phyloP scores from a whole-genome alignment of 2,329 filamentous ascomycete genomes.

The Colletotrichum graminicola region DNA sequence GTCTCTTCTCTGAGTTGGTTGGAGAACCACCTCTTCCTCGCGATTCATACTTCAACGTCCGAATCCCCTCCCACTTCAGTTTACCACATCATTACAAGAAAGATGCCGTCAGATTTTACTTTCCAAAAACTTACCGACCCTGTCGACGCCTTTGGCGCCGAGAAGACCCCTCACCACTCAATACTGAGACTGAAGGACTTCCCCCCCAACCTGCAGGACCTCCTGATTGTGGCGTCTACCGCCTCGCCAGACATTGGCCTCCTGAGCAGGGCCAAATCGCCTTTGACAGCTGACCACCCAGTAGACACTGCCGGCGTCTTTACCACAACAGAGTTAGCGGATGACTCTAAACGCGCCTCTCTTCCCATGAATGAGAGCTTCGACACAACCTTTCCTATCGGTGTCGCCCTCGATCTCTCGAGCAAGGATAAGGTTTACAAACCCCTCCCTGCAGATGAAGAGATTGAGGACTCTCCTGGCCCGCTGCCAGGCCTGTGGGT shows the following conservation, averaged over 20 bases:
- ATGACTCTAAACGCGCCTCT: conserved; percentile 80
- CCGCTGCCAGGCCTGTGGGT: conserved; percentile 88
- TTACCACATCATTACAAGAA: conserved; percentile 84
- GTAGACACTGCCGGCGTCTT: conserved; percentile 77
- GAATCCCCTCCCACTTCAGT: conserved; percentile 71
- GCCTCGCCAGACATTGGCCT: conserved; percentile 83
- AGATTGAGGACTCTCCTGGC: conserved; percentile 81
- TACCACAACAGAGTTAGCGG: conserved; percentile 77
- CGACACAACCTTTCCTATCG: conserved; percentile 82
- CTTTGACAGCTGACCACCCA: conserved; percentile 72
- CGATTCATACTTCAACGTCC: conserved; percentile 78
- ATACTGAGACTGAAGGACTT: conserved; percentile 84
- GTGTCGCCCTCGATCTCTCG: conserved; percentile 86
- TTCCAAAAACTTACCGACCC: conserved; percentile 83
- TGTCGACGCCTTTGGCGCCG: conserved; percentile 77
- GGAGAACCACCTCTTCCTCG: conserved; percentile 86
- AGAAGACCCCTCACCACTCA: conserved; percentile 80
- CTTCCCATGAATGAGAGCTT: conserved; percentile 77
- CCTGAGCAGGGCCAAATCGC: conserved; percentile 77
- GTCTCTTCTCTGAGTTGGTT: conserved; percentile 90
- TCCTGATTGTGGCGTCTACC: conserved; percentile 86
- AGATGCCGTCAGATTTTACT: conserved; percentile 69
- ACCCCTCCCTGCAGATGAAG: conserved; percentile 80
- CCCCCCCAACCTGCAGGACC: conserved; percentile 82
- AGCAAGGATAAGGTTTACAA: conserved; percentile 81